Percentiles rank a stretch among this genome's conserved stretches.
Evolutionary conservation across 371 early-diverging fungal genomes (phyloP).

Genomic region (Circinella minor): DNA sequence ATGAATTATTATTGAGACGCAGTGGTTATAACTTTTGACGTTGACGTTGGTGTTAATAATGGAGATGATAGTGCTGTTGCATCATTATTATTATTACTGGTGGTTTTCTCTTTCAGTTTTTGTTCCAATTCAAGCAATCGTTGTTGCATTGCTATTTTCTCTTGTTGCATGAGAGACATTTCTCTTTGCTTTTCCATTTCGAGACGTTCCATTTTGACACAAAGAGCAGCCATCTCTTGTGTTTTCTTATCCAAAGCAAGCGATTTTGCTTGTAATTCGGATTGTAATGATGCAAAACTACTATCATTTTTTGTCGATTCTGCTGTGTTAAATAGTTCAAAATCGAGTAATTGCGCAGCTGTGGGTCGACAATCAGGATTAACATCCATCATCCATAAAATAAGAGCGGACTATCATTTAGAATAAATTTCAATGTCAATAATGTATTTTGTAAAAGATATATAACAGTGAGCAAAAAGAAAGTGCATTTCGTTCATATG

Average conservation of each 20-base stretch:
- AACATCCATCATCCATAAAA: conserved; percentile 77
- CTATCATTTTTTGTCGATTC: neutral
- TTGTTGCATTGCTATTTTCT: neutral
- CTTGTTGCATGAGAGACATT: conserved; percentile 9
- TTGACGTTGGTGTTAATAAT: no score
- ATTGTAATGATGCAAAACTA: conserved; percentile 1
- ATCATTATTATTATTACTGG: no score
- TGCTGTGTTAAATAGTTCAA: conserved; percentile 57
- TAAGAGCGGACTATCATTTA: conserved; percentile 61
- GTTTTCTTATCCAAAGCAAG: conserved; percentile 7
- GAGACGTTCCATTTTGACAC: conserved; percentile 24
- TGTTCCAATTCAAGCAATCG: conserved; percentile 8
- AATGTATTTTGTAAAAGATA: neutral
- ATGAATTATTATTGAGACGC: no score
- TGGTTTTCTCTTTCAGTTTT: neutral
- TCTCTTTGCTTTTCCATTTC: conserved; percentile 33
- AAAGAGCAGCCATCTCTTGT: conserved; percentile 31
- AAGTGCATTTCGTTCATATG: no score
- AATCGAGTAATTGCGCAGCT: conserved; percentile 75
- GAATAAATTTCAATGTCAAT: neutral
- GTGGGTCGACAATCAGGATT: conserved; percentile 76
- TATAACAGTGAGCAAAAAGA: neutral
- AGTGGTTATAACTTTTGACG: no score
- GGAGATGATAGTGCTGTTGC: no score
- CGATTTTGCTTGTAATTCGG: conserved; percentile 6